A percentile compares a stretch with the other conserved stretches of the same genome.
phyloP scores from a whole-genome alignment of 305 asterid genomes.

The Fraxinus nigra region DNA sequence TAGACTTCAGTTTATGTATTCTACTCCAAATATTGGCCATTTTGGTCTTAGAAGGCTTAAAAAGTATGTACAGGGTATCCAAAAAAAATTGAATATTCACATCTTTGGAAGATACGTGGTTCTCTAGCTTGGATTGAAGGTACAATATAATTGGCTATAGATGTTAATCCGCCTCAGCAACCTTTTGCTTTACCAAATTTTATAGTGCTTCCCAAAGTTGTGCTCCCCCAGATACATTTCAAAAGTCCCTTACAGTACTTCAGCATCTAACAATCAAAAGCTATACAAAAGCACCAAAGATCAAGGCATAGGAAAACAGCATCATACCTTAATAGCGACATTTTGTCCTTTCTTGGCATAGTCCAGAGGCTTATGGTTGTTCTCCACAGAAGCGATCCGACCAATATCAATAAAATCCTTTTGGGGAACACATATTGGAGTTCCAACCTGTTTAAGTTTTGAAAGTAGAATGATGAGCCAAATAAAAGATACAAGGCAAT shows the following conservation, averaged over 20 bases:
- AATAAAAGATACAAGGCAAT: not conserved
- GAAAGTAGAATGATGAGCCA: constrained; percentile 6
- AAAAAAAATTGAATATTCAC: not conserved
- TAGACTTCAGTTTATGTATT: not conserved
- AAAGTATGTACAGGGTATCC: not conserved
- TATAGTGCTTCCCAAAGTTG: not conserved
- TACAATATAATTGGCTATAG: not conserved
- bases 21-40: not conserved
- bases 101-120: not conserved
- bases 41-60: not conserved
- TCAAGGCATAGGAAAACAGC: constrained; percentile 10
- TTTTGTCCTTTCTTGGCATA: constrained; percentile 89
- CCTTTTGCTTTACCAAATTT: not conserved
- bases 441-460: constrained; percentile 59
- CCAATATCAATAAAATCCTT: constrained; percentile 84
- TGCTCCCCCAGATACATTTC: not conserved
- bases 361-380: constrained; percentile 86
- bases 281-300: not conserved
- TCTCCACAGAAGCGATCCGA: constrained; percentile 84
- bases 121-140: not conserved
- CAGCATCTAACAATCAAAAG: not conserved
- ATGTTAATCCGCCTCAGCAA: not conserved
- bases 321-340: constrained; percentile 92
- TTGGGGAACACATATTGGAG: constrained; percentile 89
- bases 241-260: not conserved